These are phyloP conservation scores for Lycium barbarum DNA, from an alignment of 257 asterid genomes.

Conservation along the genomic window DNA sequence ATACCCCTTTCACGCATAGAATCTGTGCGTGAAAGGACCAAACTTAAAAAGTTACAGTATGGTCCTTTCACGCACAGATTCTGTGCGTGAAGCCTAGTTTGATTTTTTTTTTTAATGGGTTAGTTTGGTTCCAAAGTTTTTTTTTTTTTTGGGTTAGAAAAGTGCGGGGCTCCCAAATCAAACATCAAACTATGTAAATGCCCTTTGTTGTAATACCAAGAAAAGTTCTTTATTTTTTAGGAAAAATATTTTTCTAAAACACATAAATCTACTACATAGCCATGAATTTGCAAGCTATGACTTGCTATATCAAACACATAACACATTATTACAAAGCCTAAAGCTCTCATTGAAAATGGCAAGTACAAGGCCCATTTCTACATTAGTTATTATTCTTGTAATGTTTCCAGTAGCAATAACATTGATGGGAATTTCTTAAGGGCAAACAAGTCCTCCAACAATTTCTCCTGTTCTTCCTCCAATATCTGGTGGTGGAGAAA, in stretches of 20 bases:
- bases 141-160: no score
- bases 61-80: no score
- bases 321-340: not conserved
- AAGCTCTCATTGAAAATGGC: not conserved
- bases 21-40: no score
- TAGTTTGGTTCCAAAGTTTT: no score
- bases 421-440: not conserved
- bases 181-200: not conserved
- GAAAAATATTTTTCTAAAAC: not conserved
- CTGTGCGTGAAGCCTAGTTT: not conserved
- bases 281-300: not conserved
- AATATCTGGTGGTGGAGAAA: not conserved
- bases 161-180: not conserved
- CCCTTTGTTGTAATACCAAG: not conserved
- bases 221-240: not conserved
- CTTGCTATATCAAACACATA: not conserved
- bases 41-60: no score
- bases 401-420: not conserved
- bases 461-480: not conserved
- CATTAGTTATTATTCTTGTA: not conserved
- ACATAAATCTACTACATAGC: not conserved
- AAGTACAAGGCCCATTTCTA: not conserved
- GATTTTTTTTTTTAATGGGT: not conserved
- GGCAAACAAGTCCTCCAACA: not conserved
- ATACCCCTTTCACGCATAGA: no score